These are phyloP conservation scores for Stephania cephalantha DNA, from an alignment of 164 flowering plant species.

Conservation along the genomic window DNA sequence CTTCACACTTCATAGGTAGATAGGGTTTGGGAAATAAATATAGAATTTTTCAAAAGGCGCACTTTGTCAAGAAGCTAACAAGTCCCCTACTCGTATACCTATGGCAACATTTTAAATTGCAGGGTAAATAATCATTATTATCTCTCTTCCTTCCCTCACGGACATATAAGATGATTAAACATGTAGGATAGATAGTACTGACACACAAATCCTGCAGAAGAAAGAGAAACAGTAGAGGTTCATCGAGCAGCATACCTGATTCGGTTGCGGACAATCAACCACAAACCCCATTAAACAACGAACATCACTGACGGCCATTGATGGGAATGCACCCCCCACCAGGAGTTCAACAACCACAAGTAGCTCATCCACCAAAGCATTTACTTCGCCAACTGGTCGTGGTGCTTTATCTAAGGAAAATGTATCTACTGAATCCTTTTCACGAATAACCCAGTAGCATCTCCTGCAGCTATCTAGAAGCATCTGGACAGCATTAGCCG, in stretches of 20 bases:
- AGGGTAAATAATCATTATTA: background rate
- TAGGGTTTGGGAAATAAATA: background rate
- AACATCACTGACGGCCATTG: conserved; percentile 69
- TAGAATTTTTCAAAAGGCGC: background rate
- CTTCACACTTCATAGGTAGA: background rate
- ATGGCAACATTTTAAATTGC: background rate
- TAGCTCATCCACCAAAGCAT: conserved; percentile 96
- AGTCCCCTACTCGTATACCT: background rate
- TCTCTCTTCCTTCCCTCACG: background rate
- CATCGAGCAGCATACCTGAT: conserved; percentile 51
- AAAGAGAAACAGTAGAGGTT: background rate
- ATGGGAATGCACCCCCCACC: conserved; percentile 77
- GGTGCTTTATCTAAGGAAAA: conserved; percentile 51
- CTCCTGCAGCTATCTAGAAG: conserved; percentile 97
- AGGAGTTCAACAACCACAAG: conserved; percentile 86
- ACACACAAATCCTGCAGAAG: background rate
- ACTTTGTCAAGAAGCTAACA: background rate
- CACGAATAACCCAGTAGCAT: conserved; percentile 90
- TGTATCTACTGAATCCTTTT: conserved; percentile 68
- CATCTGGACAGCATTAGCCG: conserved; percentile 95
- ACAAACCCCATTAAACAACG: conserved; percentile 82
- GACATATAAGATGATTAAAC: background rate
- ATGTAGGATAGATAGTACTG: background rate
- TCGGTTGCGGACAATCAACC: conserved; percentile 92
- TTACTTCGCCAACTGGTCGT: conserved; percentile 89